A percentile compares a stretch with the other conserved stretches of the same genome.
These are phyloP conservation scores for Pseudogymnoascus sp. DNA, from an alignment of 2,329 filamentous ascomycete genomes.

Conservation along the genomic window DNA sequence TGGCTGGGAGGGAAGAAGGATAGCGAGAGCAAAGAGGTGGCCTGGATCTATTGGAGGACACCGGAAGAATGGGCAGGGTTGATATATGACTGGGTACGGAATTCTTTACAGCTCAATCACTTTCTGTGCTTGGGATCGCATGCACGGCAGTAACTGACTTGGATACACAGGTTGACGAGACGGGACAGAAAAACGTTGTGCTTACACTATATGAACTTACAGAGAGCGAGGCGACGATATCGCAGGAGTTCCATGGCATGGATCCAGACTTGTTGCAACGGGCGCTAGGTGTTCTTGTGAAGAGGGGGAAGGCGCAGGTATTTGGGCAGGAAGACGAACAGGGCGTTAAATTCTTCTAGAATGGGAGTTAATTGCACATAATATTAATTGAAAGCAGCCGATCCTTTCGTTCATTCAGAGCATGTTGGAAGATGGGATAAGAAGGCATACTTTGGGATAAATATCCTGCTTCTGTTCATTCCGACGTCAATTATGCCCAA, in stretches of 20 bases:
- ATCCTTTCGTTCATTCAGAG: background rate
- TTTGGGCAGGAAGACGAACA: constrained; percentile 83
- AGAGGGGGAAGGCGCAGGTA: constrained; percentile 83
- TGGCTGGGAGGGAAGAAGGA: constrained; percentile 43
- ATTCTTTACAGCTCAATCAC: background rate
- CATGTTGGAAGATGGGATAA: background rate
- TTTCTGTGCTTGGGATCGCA: background rate
- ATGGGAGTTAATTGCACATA: too few relatives aligned
- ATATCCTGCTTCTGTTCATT: background rate
- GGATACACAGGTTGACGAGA: constrained; percentile 54
- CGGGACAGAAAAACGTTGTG: constrained; percentile 79
- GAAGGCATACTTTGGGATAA: background rate
- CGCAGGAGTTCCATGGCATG: constrained; percentile 78
- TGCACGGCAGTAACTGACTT: background rate
- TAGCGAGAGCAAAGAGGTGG: constrained; percentile 40
- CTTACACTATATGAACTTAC: constrained; percentile 87
- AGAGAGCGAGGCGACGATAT: constrained; percentile 71
- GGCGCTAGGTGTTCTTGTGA: constrained; percentile 72
- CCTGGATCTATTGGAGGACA: constrained; percentile 76
- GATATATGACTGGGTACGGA: constrained; percentile 60
- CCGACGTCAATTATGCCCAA: background rate
- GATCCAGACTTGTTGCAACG: constrained; percentile 73
- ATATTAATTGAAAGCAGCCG: background rate
- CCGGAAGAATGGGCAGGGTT: constrained; percentile 83
- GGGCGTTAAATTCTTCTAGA: constrained; percentile 91